These are phyloP conservation scores for Salix arbutifolia DNA, from an alignment of 345 rosid genomes.

Conservation along the genomic window DNA sequence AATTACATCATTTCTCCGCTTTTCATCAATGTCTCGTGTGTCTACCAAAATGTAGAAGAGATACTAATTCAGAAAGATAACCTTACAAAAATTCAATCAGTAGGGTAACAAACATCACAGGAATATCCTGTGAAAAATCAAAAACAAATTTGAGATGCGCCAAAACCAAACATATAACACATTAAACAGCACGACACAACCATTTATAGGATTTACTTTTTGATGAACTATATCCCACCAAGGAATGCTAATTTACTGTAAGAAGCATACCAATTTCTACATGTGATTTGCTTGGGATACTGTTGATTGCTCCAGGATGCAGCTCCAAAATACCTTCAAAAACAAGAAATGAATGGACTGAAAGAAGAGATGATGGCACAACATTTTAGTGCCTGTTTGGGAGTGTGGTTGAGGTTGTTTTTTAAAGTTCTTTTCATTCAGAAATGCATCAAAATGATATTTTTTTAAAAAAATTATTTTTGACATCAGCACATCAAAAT, in stretches of 20 bases:
- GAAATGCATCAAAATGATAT: too few species aligned
- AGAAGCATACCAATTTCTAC: slow-evolving; percentile 68
- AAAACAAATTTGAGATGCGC: background rate
- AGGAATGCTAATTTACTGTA: background rate
- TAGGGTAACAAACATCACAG: too few species aligned
- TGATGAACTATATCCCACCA: background rate
- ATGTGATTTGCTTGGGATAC: slow-evolving; percentile 93
- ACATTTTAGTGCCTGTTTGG: too few species aligned
- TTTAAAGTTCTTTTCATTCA: too few species aligned
- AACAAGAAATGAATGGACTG: background rate
- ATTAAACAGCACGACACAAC: background rate
- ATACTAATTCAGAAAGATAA: too few species aligned
- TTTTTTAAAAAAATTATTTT: too few species aligned
- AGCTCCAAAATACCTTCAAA: slow-evolving; percentile 68
- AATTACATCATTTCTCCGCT: slow-evolving; percentile 67
- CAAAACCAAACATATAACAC: background rate
- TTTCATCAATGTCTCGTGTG: slow-evolving; percentile 84
- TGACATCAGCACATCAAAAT: too few species aligned
- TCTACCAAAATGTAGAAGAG: slow-evolving; percentile 36
- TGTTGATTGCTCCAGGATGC: slow-evolving; percentile 95
- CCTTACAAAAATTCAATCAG: too few species aligned
- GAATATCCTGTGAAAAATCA: too few species aligned
- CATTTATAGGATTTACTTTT: background rate
- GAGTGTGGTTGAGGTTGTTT: too few species aligned
- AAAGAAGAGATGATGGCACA: background rate